Conservation (phyloP, 495 filamentous ascomycete genomes). For the Aspergillus campestris region DNA sequence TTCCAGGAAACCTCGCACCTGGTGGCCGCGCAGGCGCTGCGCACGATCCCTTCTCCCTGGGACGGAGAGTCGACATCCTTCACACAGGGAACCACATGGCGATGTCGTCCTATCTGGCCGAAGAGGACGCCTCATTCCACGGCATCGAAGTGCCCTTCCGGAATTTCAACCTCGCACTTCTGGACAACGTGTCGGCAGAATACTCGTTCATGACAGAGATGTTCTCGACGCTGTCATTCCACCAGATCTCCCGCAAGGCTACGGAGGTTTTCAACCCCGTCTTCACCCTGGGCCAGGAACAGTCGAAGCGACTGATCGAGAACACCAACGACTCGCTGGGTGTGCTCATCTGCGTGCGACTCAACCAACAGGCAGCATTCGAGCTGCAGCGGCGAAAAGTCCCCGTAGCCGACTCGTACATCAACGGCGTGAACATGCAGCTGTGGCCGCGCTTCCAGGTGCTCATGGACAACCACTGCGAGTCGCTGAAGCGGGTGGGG, state of each 20-base stretch:
- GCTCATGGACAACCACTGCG: slow-evolving; percentile 86
- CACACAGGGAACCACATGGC: slow-evolving; percentile 61
- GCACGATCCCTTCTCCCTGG: slow-evolving; percentile 82
- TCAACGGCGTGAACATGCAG: slow-evolving; percentile 91
- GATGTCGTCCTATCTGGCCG: slow-evolving; percentile 71
- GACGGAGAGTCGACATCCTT: slow-evolving; percentile 73
- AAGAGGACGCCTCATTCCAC: slow-evolving; percentile 77
- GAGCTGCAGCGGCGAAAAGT: slow-evolving; percentile 86
- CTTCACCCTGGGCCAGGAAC: slow-evolving; percentile 64
- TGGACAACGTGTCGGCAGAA: slow-evolving; percentile 92
- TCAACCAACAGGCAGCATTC: slow-evolving; percentile 90
- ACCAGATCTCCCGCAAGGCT: slow-evolving; percentile 57
- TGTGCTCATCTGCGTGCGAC: slow-evolving; percentile 77
- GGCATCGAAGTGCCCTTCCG: slow-evolving; percentile 85
- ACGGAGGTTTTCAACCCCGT: slow-evolving; percentile 76
- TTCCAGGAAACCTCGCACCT: slow-evolving; percentile 22
- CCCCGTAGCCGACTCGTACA: slow-evolving; percentile 79
- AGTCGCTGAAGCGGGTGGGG: slow-evolving; percentile 61
- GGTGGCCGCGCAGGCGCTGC: slow-evolving; percentile 43
- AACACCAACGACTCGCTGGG: slow-evolving; percentile 77
- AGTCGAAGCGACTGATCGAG: slow-evolving; percentile 70
- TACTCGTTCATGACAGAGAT: slow-evolving; percentile 89
- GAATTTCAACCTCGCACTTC: slow-evolving; percentile 85
- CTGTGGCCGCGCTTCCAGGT: slow-evolving; percentile 94
- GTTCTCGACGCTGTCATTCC: slow-evolving; percentile 59